phyloP scores from a whole-genome alignment of 805 yeast genomes.

The Wickerhamiella alocasiicola region DNA sequence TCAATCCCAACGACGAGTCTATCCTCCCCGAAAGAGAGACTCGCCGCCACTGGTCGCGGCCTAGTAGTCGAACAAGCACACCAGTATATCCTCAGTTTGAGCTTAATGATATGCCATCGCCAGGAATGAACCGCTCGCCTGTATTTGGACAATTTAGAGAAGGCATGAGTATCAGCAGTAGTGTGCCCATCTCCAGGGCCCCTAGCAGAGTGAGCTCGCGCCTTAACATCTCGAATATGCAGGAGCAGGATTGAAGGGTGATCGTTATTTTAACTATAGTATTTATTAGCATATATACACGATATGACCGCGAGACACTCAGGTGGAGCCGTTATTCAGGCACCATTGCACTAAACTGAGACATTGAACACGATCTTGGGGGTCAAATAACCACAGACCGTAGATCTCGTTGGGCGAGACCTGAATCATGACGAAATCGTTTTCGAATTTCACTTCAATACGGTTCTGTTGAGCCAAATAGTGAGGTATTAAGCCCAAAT shows the following conservation, averaged over 20 bases:
- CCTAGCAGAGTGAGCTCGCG: conserved; percentile 6
- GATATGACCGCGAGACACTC: background rate
- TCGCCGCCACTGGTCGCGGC: background rate
- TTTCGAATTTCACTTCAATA: conserved; percentile 27
- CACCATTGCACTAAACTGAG: conserved; percentile 25
- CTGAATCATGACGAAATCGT: conserved; percentile 28
- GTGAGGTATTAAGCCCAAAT: conserved; percentile 26
- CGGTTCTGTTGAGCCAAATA: conserved; percentile 20
- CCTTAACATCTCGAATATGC: conserved; percentile 6
- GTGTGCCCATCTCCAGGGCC: conserved; percentile 4
- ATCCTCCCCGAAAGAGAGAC: too few species aligned
- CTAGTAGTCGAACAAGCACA: conserved; percentile 2
- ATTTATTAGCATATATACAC: too few species aligned
- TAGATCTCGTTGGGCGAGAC: conserved; percentile 26
- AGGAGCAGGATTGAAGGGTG: conserved; percentile 3
- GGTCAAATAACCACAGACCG: conserved; percentile 30
- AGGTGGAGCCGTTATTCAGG: conserved; percentile 14
- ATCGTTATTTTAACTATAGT: too few species aligned
- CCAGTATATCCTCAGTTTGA: conserved; percentile 7
- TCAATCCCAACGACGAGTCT: too few species aligned
- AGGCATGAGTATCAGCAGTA: conserved; percentile 1
- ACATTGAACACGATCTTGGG: conserved; percentile 24
- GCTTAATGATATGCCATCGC: conserved; percentile 2
- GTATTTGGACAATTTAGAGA: conserved; percentile 7
- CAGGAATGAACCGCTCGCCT: background rate